Evolutionary conservation across 1,284 basidiomycete species (phyloP).

Genomic region (Cystobasidium sp.): DNA sequence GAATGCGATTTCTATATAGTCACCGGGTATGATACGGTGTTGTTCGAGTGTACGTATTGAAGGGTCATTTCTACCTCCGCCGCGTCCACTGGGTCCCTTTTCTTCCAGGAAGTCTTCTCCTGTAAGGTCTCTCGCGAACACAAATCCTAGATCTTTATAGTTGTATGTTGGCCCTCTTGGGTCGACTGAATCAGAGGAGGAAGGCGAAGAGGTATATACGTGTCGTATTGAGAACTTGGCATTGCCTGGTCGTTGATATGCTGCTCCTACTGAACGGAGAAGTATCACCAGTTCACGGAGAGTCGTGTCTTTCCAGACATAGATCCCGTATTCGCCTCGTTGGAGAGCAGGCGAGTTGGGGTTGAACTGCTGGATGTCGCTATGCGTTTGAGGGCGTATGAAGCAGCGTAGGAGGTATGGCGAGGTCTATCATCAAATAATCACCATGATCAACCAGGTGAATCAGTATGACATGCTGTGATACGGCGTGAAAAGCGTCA

Average conservation of each 20-base stretch:
- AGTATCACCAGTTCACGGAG: conserved; percentile 48
- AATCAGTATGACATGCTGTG: not conserved
- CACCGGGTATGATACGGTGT: conserved; percentile 49
- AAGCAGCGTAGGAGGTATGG: conserved; percentile 51
- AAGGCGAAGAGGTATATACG: conserved; percentile 47
- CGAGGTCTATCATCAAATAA: conserved; percentile 43
- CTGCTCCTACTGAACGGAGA: conserved; percentile 45
- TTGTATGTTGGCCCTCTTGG: not conserved
- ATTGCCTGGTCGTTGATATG: conserved; percentile 34
- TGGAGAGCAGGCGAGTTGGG: not conserved
- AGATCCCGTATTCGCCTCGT: conserved; percentile 9
- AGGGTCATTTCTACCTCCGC: conserved; percentile 27
- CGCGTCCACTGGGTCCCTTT: not conserved
- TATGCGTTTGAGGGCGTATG: conserved; percentile 40
- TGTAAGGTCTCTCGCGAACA: conserved; percentile 47
- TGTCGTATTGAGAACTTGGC: conserved; percentile 49
- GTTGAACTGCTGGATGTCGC: conserved; percentile 44
- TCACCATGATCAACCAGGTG: no score
- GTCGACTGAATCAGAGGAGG: conserved; percentile 4
- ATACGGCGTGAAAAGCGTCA: not conserved
- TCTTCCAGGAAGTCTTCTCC: conserved; percentile 17
- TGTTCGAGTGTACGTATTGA: conserved; percentile 46
- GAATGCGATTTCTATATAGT: conserved; percentile 50
- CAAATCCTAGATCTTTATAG: conserved; percentile 46
- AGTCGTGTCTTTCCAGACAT: conserved; percentile 49